Evolutionary conservation across 352 stramenopile genomes (phyloP), one percentile per base, ranked within the genome.

Genomic region (Phytophthora europaea): DNA sequence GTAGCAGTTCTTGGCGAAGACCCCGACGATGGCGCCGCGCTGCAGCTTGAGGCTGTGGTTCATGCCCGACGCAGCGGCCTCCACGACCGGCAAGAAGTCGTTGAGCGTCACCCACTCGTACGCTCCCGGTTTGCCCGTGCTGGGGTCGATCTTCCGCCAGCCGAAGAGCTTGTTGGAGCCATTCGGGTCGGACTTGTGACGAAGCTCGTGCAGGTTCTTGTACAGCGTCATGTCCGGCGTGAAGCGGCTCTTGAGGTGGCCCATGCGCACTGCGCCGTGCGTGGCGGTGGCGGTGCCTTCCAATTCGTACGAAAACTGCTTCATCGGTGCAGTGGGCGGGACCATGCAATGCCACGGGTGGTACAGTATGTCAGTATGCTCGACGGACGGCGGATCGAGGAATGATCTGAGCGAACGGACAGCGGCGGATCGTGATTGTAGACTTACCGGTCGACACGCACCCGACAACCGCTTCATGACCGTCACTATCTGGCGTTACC

Each of bases 1-100:
- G 67, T 86, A 86, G 31, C 86, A 72, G 73, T 93, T 93, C 75
- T 90, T 90, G 72, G 65, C 76, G 75, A 93, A 91, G n/a, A 91
- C 51, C 3, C 85, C 85, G 22, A 93, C 75, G 34, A 86, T 78
- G 50, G 87, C 83, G n/a, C 77, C 67, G 38, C 83, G 78, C 61
- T 73, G 33, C 55, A 82, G 50, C 6, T 72, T 61, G 33, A 88
- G 61, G 20, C 66, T 59, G 26, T 75, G 54, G 13, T 64, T 72
- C 74, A 90, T 79, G 13, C 76, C 83, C 1, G 67, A 79, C 2
- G 81, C 65, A 6, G 79, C 55, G 26, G 66, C 70, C 15, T 84
- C 80, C 20, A 88, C 79, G 23, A 83, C 68, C 15, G 78, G 67
- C 58, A 85, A 57, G 70, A 90, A 86, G 50, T 90, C 67, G 61